Conservation (phyloP, 306 rosid species). For the Betula pendula region DNA sequence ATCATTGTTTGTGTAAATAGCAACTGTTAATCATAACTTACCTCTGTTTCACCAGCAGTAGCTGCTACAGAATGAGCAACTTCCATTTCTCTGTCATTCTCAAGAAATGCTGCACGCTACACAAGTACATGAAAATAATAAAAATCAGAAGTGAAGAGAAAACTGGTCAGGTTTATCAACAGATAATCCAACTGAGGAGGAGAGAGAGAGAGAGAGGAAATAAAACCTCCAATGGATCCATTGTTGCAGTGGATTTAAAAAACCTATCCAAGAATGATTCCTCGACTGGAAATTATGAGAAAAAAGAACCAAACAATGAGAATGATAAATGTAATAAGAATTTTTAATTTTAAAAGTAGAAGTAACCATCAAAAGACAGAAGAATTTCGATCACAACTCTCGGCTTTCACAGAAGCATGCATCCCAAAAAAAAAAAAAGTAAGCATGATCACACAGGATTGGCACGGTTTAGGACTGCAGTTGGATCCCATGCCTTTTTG, state of each 20-base stretch:
- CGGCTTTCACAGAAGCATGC: background rate
- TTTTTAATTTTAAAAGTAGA: background rate
- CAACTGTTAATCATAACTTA: conserved; percentile 25
- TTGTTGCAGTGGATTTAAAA: conserved; percentile 70
- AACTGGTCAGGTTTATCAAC: background rate
- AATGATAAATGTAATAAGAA: background rate
- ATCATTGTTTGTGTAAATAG: background rate
- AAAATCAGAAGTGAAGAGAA: conserved; percentile 16
- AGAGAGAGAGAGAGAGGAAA: conserved; percentile 22
- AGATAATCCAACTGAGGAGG: background rate
- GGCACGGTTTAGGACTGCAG: background rate
- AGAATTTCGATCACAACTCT: background rate
- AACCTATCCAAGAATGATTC: conserved; percentile 82
- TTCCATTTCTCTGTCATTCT: conserved; percentile 86
- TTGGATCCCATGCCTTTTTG: background rate
- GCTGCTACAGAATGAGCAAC: conserved; percentile 92
- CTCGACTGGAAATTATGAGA: conserved; percentile 43
- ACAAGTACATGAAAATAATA: conserved; percentile 4
- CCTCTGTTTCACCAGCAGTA: conserved; percentile 86
- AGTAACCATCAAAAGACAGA: background rate
- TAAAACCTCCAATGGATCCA: conserved; percentile 80
- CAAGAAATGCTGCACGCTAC: conserved; percentile 87
- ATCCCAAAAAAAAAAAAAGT: background rate
- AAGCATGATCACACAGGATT: background rate
- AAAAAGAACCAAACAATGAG: background rate